Percentiles rank a stretch among this genome's conserved stretches.
Evolutionary conservation across 2,329 filamentous ascomycete genomes (phyloP).

Genomic region (Coniella vitis): DNA sequence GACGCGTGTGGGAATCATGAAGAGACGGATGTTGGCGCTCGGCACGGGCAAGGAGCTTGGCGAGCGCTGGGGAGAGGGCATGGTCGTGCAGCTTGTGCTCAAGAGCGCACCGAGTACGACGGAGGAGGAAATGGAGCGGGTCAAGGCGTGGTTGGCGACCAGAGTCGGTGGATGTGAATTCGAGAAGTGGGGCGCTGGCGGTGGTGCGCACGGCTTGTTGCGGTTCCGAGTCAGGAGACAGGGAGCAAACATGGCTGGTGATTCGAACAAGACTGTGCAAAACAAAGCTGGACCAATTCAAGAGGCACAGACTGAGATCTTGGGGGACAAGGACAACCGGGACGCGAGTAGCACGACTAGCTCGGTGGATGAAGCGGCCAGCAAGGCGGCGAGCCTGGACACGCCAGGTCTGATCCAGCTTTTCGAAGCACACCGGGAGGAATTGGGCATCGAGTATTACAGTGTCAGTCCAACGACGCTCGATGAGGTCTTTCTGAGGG

Average conservation of each 20-base stretch:
- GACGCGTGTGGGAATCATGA: constrained; percentile 77
- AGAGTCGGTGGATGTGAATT: constrained; percentile 60
- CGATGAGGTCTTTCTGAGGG: constrained; percentile 83
- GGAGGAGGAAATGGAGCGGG: constrained; percentile 57
- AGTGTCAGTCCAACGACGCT: constrained; percentile 80
- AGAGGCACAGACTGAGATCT: neutral
- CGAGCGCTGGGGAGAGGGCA: constrained; percentile 66
- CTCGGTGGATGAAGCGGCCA: neutral
- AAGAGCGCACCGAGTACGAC: constrained; percentile 66
- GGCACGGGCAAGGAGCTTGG: constrained; percentile 69
- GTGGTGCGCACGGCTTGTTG: constrained; percentile 9
- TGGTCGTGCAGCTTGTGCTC: constrained; percentile 77
- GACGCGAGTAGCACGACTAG: neutral
- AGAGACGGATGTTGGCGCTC: constrained; percentile 75
- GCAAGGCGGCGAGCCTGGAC: neutral
- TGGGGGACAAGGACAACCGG: too few relatives aligned
- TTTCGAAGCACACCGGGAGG: constrained; percentile 63
- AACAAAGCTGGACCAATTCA: neutral
- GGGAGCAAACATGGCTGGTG: too few relatives aligned
- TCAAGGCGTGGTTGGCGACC: constrained; percentile 58
- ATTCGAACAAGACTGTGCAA: constrained; percentile 15
- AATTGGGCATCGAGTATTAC: constrained; percentile 74
- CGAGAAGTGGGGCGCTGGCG: constrained; percentile 33
- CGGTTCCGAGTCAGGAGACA: constrained; percentile 11
- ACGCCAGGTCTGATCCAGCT: constrained; percentile 24